Conservation (phyloP, 2,329 filamentous ascomycete species). For the Camillea tinctor region DNA sequence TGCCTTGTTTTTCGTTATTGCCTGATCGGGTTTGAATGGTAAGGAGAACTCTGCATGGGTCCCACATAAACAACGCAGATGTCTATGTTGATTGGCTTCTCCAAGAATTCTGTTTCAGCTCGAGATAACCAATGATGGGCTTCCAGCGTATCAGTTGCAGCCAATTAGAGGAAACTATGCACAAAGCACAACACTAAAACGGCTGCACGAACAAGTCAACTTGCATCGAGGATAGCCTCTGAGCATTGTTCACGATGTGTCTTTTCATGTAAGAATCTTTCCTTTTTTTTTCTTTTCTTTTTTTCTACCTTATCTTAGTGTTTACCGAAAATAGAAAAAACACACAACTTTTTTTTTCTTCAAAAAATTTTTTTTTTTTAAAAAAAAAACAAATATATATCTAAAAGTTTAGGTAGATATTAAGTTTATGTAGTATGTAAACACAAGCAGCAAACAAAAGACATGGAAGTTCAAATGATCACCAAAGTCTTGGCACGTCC, state of each 20-base stretch:
- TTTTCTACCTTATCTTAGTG: too few species aligned
- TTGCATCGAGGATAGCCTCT: background rate
- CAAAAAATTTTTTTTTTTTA: too few species aligned
- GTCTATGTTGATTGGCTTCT: background rate
- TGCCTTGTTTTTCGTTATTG: constrained; percentile 6
- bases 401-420: too few species aligned
- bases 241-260: background rate
- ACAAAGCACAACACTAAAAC: background rate
- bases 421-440: too few species aligned
- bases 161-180: background rate
- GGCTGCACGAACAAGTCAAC: background rate
- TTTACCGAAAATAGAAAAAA: too few species aligned
- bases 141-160: background rate
- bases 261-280: background rate
- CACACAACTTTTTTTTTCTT: too few species aligned
- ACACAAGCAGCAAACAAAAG: too few species aligned
- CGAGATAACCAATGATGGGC: background rate
- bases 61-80: background rate
- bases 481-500: background rate
- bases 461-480: background rate
- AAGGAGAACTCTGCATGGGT: background rate
- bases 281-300: too few species aligned
- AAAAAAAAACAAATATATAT: too few species aligned
- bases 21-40: constrained; percentile 5
- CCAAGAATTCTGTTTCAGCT: constrained; percentile 8